Evolutionary conservation across 805 yeast genomes (phyloP).

Genomic region (Saccharomyces paradoxus): DNA sequence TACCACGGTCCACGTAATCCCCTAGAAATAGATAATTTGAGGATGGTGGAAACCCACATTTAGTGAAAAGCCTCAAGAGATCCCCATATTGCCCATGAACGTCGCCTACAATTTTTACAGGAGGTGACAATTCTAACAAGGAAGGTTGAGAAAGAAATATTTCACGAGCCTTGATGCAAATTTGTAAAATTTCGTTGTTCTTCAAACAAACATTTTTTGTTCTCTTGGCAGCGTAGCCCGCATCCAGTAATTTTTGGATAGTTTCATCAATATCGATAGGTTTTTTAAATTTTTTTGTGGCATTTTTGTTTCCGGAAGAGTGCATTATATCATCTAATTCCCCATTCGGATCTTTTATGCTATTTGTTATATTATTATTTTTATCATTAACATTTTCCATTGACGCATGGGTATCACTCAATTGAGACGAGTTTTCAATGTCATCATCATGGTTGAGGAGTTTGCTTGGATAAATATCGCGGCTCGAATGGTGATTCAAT

Average conservation of each 20-base stretch:
- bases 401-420: neutral
- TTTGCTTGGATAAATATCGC: neutral
- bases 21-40: slow-evolving; percentile 89
- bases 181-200: slow-evolving; percentile 77
- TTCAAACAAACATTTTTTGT: slow-evolving; percentile 84
- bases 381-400: slow-evolving; percentile 7
- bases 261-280: slow-evolving; percentile 69
- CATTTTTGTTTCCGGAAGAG: neutral
- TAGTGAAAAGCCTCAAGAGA: slow-evolving; percentile 79
- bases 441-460: neutral
- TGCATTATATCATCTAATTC: neutral
- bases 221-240: slow-evolving; percentile 92
- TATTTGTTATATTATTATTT: slow-evolving; percentile 15
- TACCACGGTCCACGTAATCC: slow-evolving; percentile 96
- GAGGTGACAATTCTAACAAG: slow-evolving; percentile 70
- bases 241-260: slow-evolving; percentile 85
- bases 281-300: slow-evolving; percentile 19
- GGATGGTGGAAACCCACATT: slow-evolving; percentile 95
- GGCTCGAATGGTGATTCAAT: neutral
- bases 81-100: slow-evolving; percentile 97
- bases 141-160: slow-evolving; percentile 87
- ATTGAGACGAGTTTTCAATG: neutral
- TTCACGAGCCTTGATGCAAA: slow-evolving; percentile 84
- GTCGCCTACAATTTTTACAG: slow-evolving; percentile 82
- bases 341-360: slow-evolving; percentile 5